Evolutionary conservation across 148 eudicot genomes (phyloP), one percentile per base, ranked within the genome.

Genomic region (Gaultheria prostrata): DNA sequence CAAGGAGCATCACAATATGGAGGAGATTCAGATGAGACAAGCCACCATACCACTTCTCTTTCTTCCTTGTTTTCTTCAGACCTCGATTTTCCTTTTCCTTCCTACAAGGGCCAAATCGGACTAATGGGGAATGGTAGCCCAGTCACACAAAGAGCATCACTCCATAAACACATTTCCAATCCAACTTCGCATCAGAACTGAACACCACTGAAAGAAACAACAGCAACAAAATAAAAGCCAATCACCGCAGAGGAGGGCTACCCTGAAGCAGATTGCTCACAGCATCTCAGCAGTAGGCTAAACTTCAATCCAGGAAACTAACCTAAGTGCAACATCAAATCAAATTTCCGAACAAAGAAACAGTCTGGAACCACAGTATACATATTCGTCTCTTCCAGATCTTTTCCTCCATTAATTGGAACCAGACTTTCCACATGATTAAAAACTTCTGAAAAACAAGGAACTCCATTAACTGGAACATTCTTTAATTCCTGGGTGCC

Each of bases 351-450:
- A 54, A 82, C 84, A 51, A 82, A 82, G 84, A 69, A 72, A 13
- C 8, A 14, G 32, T 82, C 84, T 53, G 84, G 84, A 82, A 33
- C 53, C 21, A 82, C 70, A 53, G 14, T 12, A 32, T 4, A 14
- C 78, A 82, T 30, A 30, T 73, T 51, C 17, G 79, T 26, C 20
- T 12, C 21, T 21, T n/a, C 50, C 11, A 56, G 33, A 33, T 72
- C 33, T 74, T 82, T 82, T n/a, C 84, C 84, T 15, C 84, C 84
- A 10, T 53, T 71, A 59, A 82, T 72, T 33, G 84, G 84, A 73
- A 71, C 65, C 15, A 86, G 51, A 76, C 84, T 83, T 30, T 69
- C 84, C 78, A 76, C 83, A 76, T 86, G 79, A 75, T 61, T 78
- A 76, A 79, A 83, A 76, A 86, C 84, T 11, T 86, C 88, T 18